Percentiles rank a stretch among this genome's conserved stretches.
These are phyloP conservation scores for Triticum monococcum DNA, from an alignment of 176 grass and related monocot species.

Conservation along the genomic window DNA sequence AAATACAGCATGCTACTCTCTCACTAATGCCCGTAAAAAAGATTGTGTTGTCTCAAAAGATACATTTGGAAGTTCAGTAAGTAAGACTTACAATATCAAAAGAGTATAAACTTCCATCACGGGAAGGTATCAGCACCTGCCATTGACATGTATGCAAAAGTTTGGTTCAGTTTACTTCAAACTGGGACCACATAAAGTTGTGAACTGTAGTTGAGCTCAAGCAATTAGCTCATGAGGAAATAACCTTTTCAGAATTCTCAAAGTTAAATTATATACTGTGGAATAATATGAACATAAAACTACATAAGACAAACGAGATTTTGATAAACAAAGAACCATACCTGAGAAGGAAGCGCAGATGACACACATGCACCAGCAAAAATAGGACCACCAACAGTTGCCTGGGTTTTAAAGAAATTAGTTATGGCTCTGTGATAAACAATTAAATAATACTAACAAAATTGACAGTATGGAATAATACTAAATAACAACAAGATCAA, in stretches of 20 bases:
- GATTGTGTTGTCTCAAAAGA: background rate
- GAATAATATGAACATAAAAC: background rate
- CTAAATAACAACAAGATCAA: conserved; percentile 22
- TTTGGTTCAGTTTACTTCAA: conserved; percentile 16
- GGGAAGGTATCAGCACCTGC: conserved; percentile 70
- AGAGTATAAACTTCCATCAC: conserved; percentile 76
- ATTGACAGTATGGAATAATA: background rate
- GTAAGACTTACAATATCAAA: conserved; percentile 71
- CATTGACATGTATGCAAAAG: conserved; percentile 30
- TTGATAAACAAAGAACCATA: conserved; percentile 31
- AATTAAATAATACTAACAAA: background rate
- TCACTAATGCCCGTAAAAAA: background rate
- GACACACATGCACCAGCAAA: conserved; percentile 89
- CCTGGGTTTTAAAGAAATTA: conserved; percentile 42
- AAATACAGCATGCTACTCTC: background rate
- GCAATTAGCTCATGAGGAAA: background rate
- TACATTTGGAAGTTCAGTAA: background rate
- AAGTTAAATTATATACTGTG: background rate
- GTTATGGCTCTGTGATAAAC: background rate
- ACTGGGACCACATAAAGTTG: background rate
- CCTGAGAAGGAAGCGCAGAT: conserved; percentile 62
- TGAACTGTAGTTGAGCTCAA: background rate
- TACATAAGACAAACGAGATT: background rate
- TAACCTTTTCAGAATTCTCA: background rate
- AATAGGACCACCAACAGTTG: conserved; percentile 79